Percentiles rank a stretch among this genome's conserved stretches.
These are phyloP conservation scores for Uronychia setigera DNA, from an alignment of 73 alveolate genomes.

Conservation along the genomic window DNA sequence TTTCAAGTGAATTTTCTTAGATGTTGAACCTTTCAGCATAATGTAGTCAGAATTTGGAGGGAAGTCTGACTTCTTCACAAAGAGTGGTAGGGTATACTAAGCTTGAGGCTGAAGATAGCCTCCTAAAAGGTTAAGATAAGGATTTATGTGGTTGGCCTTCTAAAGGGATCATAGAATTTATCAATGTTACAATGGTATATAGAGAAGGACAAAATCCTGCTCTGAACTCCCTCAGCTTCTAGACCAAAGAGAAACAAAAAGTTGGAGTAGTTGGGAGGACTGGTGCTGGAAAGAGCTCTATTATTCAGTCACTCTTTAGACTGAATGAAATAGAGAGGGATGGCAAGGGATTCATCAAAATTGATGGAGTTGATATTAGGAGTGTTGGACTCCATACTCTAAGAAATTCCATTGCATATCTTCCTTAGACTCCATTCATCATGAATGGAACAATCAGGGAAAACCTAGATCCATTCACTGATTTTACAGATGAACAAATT, in stretches of 20 bases:
- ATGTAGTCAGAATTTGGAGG: not conserved
- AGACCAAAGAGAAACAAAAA: constrained; percentile 80
- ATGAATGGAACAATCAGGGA: constrained; percentile 74
- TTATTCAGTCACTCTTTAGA: constrained; percentile 82
- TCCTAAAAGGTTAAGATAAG: not conserved
- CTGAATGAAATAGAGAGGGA: constrained; percentile 56
- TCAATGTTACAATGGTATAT: constrained; percentile 72
- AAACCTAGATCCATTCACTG: constrained; percentile 81
- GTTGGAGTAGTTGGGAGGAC: constrained; percentile 95
- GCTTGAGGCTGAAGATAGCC: constrained; percentile 28
- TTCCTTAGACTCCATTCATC: constrained; percentile 80
- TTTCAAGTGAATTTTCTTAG: not conserved
- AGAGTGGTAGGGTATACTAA: constrained; percentile 1
- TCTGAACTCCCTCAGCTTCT: constrained; percentile 70
- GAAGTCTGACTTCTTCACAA: not conserved
- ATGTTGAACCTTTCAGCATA: not conserved
- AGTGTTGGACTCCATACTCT: constrained; percentile 68
- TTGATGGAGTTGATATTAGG: constrained; percentile 60
- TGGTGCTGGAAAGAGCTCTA: constrained; percentile 95
- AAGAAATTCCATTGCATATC: constrained; percentile 66
- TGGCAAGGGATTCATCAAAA: constrained; percentile 31
- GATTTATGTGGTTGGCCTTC: constrained; percentile 81
- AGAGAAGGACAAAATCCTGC: constrained; percentile 84
- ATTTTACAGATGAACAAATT: constrained; percentile 56
- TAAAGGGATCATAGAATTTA: constrained; percentile 74